Conservation (phyloP, 208 protist genomes). For the Wallacemonas sp. region DNA sequence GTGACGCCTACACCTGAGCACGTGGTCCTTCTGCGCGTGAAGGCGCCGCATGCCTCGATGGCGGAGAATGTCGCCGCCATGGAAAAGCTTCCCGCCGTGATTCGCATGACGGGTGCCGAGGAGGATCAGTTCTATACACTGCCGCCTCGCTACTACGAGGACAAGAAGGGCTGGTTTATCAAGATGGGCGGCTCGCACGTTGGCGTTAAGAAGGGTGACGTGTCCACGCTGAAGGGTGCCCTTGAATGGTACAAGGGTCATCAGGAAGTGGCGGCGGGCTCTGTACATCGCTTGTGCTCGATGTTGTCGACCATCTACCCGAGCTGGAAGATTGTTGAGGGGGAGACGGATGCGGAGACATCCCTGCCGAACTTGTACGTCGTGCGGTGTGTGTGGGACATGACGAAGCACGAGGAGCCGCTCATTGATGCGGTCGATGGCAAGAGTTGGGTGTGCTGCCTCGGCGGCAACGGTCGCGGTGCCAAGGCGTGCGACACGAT, state of each 20-base stretch:
- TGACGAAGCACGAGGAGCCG: slow-evolving; percentile 16
- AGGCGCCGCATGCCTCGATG: slow-evolving; percentile 10
- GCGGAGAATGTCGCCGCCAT: slow-evolving; percentile 22
- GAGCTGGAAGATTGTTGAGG: slow-evolving; percentile 4
- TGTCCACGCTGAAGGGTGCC: slow-evolving; percentile 10
- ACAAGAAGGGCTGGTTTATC: slow-evolving; percentile 32
- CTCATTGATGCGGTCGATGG: slow-evolving; percentile 23
- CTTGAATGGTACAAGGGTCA: slow-evolving; percentile 25
- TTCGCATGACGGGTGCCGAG: slow-evolving; percentile 16
- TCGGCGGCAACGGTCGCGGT: slow-evolving; percentile 26
- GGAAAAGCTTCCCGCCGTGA: slow-evolving; percentile 19
- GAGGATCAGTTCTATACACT: slow-evolving; percentile 30
- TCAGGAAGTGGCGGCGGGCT: slow-evolving; percentile 7
- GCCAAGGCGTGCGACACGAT: slow-evolving; percentile 37
- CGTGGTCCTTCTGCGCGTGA: slow-evolving; percentile 25
- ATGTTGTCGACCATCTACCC: slow-evolving; percentile 22
- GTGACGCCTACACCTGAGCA: slow-evolving; percentile 12
- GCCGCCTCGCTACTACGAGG: slow-evolving; percentile 33
- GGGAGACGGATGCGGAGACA: background rate
- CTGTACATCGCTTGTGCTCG: background rate
- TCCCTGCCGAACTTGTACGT: slow-evolving; percentile 8
- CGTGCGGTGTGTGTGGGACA: slow-evolving; percentile 29
- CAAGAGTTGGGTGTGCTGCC: slow-evolving; percentile 19
- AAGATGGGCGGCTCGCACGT: slow-evolving; percentile 27
- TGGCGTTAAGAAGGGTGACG: slow-evolving; percentile 4